Base-by-base conservation (phyloP, 805 yeast species). In the Metschnikowia proteae region DNA sequence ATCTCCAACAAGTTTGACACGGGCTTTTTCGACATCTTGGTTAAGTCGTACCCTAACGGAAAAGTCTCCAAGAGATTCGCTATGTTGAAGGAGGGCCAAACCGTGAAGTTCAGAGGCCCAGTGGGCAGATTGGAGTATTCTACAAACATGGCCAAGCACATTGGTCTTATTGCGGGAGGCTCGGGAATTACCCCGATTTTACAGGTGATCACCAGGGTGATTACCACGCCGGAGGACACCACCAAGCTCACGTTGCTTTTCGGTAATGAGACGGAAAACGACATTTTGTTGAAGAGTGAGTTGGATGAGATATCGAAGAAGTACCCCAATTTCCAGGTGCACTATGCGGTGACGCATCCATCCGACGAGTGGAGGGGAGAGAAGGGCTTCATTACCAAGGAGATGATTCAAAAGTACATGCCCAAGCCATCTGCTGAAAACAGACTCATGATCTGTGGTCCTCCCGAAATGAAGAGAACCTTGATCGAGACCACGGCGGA, bases 101-200 rank as follows among this genome's bases (percentile, higher is more conserved):
- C 77, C 22, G 86, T 86, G 17, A 78, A 79, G 52, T 86, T 87
- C 60, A 80, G 82, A 64, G 96, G 96, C 1, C 90, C 94, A 13
- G 86, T 86, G 43, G 94, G 95, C 11, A 76, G 83, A 62, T 80
- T 87, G 66, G 65, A 79, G 31, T 84, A 84, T 62, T 49, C 60
- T 36, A 57, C 75, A 26, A 84, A 84, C 61, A 77, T 80, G 71
- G 84, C 82, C 36, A 77, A 77, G 52, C 79, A 82, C 51, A 73
- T 87, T 49, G 82, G 83, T 17, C 75, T 87, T 70, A 74, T 87
- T 57, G 92, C 91, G 6, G 96, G 94, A 56, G 96, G 96, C 17
- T 81, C 92, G 0, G 96, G 97, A 45, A 84, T 91, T 54, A 88
- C 97, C 6, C 97, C 97, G 34, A 83, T 88, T 68, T 76, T 86